Base-by-base conservation (phyloP, 139 green algal species). In the Bryopsis sp. region DNA sequence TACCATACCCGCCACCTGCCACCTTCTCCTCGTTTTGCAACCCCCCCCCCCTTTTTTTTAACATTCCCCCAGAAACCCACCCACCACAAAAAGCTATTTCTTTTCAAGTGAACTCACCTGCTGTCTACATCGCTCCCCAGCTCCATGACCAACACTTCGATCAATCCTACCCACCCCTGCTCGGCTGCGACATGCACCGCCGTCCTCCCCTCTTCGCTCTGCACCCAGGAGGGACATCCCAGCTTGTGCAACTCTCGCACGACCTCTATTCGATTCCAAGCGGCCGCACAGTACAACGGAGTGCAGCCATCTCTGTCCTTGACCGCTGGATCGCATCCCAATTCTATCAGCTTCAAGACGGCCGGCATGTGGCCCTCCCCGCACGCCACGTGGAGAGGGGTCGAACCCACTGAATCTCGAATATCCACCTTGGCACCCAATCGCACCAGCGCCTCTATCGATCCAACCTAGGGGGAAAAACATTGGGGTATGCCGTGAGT, bases 291-390 rank as follows among this genome's bases (percentile, higher is more conserved):
- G 39, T 87, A 84, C 59, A 88, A 68, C 47, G 82, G 77, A 4
- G 82, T 88, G 66, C 82, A 88, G 24, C 80, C 82, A 38, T 88
- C 82, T 2, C 81, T 46, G 71, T 88, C 82, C 32, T 70, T 72
- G 24, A 58, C 72, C 2, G 19, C 58, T 2, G 76, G 48, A 8
- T 66, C 36, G 15, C 67, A 74, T 1, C 76, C 76, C 67, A 87
- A 78, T 1, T 64, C 29, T 1, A 79, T 68, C 4, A 87, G 70
- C 43, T 66, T 57, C 0, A 59, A 33, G 3, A 88, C 74, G 31
- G 80, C 80, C 26, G 78, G 72, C 3, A 83, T 48, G 58, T 86
- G 82, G 2, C 82, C 82, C 62, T 86, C 82, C 5, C 80, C 82
- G 24, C 80, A 81, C 0, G 82, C 82, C 22, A 88, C 77, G 47